Conservation (phyloP, 345 rosid genomes). For the Raphanus raphanistrum region DNA sequence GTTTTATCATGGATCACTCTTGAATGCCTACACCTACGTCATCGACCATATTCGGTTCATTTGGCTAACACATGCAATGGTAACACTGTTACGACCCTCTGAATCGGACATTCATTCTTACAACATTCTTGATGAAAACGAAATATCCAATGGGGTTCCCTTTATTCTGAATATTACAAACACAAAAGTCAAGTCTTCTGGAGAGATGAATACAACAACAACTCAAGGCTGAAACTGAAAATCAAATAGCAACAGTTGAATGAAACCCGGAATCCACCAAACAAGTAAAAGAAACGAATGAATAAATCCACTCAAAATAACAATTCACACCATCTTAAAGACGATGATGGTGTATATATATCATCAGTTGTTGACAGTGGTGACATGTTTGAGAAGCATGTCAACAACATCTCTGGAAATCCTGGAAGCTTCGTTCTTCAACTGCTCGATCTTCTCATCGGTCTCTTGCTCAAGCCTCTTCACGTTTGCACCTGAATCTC, state of each 20-base stretch:
- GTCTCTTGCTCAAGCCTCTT: constrained; percentile 87
- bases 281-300: not conserved
- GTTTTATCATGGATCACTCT: no score
- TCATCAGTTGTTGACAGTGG: constrained; percentile 46
- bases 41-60: no score
- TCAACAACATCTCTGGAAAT: constrained; percentile 61
- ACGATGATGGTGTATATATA: constrained; percentile 10
- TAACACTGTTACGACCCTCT: no score
- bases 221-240: constrained; percentile 4
- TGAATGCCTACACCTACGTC: no score
- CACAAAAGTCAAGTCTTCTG: not conserved
- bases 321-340: constrained; percentile 13
- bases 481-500: constrained; percentile 88
- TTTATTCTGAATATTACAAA: constrained; percentile 30
- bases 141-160: not conserved
- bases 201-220: constrained; percentile 6
- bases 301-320: not conserved
- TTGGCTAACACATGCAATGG: no score
- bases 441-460: constrained; percentile 57
- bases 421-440: constrained; percentile 58
- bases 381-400: constrained; percentile 59
- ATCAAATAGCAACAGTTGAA: not conserved
- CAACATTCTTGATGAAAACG: constrained; percentile 3
- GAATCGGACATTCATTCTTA: not conserved
- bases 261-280: not conserved